Base-by-base conservation (phyloP, 805 yeast species). In the Kodamaea laetipori region DNA sequence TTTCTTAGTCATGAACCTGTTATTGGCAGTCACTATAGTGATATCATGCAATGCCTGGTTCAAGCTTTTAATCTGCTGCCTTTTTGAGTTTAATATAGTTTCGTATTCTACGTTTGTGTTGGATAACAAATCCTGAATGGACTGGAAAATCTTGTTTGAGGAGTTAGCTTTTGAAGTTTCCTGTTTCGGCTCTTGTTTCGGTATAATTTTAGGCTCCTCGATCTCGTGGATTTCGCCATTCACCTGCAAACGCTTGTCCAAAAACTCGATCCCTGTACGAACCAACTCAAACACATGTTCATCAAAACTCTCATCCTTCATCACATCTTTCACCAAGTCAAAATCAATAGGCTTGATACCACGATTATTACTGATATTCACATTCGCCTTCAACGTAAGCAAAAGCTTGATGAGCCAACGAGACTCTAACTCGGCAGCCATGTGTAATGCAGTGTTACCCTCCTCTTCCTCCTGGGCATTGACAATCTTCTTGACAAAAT, bases 281-380 rank as follows among this genome's bases (percentile, higher is more conserved):
- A 69, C 53, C 24, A 71, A 58, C 51, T 69, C 69, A 33, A 69
- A 48, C 11, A 68, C 48, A 31, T 61, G 67, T 13, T 52, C 61
- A 16, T 48, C 44, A 4, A 27, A 37, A 30, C 53, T 52, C 5
- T 50, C 47, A 36, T 52, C 58, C 12, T 48, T 43, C n/a, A 45
- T 37, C 9, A 60, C 56, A 37, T 70, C 73, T 36, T 78, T 66
- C 35, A 74, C 78, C 42, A 85, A 80, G 35, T 95, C 96, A 65
- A 86, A 92, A 65, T 94, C 98, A 10, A 74, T 66, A 3, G 98
- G 96, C 48, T 86, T 80, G 25, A 92, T 74, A 0, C 97, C 97
- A 3, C 92, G 85, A 39, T 86, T 84, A 60, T 94, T 94, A 4
- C 88, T 79, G 37, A 88, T 74, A 25, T 74, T 73, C 4, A 86